phyloP scores from a whole-genome alignment of 257 asterid species.

The Solanum chaucha region DNA sequence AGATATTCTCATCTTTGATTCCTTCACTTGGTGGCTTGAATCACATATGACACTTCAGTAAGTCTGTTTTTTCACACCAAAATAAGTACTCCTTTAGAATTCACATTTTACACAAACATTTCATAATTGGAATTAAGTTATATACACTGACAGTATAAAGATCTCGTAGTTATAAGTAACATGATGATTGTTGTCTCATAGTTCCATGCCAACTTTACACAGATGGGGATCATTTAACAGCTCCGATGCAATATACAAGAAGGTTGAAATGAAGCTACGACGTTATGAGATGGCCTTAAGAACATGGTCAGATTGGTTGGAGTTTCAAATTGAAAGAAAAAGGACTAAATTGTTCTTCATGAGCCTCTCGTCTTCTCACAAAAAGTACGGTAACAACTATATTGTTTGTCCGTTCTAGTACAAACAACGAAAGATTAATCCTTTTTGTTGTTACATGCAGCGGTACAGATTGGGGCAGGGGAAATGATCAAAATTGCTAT shows the following conservation, averaged over 20 bases:
- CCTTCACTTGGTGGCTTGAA: conserved; percentile 37
- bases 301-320: conserved; percentile 57
- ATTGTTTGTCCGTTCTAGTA: not conserved
- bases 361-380: conserved; percentile 38
- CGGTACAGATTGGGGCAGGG: conserved; percentile 20
- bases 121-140: not conserved
- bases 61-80: conserved; percentile 5
- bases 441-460: not conserved
- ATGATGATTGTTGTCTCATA: not conserved
- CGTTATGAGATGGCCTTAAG: conserved; percentile 35
- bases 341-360: conserved; percentile 37
- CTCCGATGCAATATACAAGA: conserved; percentile 21
- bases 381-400: conserved; percentile 1
- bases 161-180: not conserved
- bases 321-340: conserved; percentile 20
- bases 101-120: not conserved
- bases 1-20: conserved; percentile 34
- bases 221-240: conserved; percentile 47
- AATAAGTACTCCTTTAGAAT: not conserved
- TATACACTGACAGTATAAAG: not conserved
- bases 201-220: not conserved
- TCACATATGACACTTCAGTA: conserved; percentile 30
- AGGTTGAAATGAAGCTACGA: conserved; percentile 12
- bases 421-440: not conserved
- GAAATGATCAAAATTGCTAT: conserved; percentile 20